Base-by-base conservation (phyloP, 495 filamentous ascomycete species). In the Aspergillus conjunctus region DNA sequence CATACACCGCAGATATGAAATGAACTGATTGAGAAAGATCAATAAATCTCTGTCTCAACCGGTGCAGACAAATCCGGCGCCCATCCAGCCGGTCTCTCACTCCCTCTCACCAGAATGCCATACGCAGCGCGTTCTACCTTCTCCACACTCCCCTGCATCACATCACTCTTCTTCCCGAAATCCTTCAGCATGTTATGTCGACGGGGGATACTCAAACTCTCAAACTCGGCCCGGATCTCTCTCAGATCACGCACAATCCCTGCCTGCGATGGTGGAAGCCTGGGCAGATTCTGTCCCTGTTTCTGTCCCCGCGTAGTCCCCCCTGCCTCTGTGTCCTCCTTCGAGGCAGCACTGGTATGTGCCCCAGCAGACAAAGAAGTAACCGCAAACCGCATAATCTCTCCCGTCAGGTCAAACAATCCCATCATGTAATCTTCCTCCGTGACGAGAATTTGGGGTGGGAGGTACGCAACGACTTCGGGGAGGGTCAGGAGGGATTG, bases 351-450 rank as follows among this genome's bases (percentile, higher is more conserved):
- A 41, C 11, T 41, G 15, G 58, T 45, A 43, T 58, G 50, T 21
- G 53, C 58, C 17, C 71, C 71, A 7, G 73, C 66, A 8, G 77
- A 78, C 52, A 80, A 59, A 4, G 84, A 82, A 15, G 90, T 91
- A 33, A 97, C 93, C 0, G 91, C 92, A 73, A 96, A 97, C 31
- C 92, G 82, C 94, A 98, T 98, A 76, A 98, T 81, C 73, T 98
- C 94, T 10, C 94, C 94, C 0, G 89, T 88, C 51, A 97, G 79
- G 72, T 98, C 94, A 65, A 96, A 97, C 8, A 98, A 76, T 6
- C 95, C 94, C 60, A 95, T 88, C 26, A 97, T 66, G 69, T 96
- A 98, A 71, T 98, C 94, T 9, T 93, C 87, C 26, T 85, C 81
- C 5, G 90, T 90, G 20, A 82, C 65, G n/a, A 91, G 66, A 43